Percentiles rank a stretch among this genome's conserved stretches.
These are phyloP conservation scores for Cryphonectria carpinicola DNA, from an alignment of 2,329 filamentous ascomycete genomes.

Conservation along the genomic window DNA sequence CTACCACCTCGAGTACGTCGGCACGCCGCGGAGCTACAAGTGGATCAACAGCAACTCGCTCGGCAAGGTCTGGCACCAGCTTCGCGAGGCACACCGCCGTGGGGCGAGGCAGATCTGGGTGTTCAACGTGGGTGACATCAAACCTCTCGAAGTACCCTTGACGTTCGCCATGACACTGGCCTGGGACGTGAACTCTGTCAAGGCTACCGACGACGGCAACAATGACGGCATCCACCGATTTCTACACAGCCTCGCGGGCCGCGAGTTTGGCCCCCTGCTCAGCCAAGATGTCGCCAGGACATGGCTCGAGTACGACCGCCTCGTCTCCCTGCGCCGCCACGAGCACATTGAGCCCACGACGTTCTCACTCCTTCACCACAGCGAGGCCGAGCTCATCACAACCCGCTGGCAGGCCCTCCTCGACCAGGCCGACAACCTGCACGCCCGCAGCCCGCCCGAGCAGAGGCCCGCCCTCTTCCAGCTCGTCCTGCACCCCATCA, in stretches of 20 bases:
- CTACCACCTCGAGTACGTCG: conserved; percentile 66
- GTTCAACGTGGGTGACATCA: conserved; percentile 68
- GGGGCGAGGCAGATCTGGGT: conserved; percentile 65
- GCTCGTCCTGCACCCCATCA: conserved; percentile 62
- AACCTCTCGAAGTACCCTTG: conserved; percentile 61
- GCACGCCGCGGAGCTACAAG: conserved; percentile 62
- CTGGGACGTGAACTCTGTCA: conserved; percentile 55
- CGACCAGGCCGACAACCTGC: conserved; percentile 48
- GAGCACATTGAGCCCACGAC: conserved; percentile 61
- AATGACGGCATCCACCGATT: conserved; percentile 38
- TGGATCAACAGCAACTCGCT: conserved; percentile 67
- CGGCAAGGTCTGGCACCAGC: conserved; percentile 34
- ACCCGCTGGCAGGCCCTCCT: conserved; percentile 55
- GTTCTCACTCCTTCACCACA: conserved; percentile 62
- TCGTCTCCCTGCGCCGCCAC: conserved; percentile 59
- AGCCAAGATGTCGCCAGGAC: conserved; percentile 50
- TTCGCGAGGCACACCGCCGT: conserved; percentile 57
- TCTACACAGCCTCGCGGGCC: conserved; percentile 44
- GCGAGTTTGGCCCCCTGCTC: conserved; percentile 37
- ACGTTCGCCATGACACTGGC: conserved; percentile 62
- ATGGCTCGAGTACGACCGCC: conserved; percentile 55
- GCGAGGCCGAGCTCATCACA: conserved; percentile 60
- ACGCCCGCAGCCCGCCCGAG: conserved; percentile 45
- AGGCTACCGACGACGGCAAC: conserved; percentile 48
- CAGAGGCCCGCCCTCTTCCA: conserved; percentile 62